Conservation (phyloP, 345 rosid species). For the Draba incana region DNA sequence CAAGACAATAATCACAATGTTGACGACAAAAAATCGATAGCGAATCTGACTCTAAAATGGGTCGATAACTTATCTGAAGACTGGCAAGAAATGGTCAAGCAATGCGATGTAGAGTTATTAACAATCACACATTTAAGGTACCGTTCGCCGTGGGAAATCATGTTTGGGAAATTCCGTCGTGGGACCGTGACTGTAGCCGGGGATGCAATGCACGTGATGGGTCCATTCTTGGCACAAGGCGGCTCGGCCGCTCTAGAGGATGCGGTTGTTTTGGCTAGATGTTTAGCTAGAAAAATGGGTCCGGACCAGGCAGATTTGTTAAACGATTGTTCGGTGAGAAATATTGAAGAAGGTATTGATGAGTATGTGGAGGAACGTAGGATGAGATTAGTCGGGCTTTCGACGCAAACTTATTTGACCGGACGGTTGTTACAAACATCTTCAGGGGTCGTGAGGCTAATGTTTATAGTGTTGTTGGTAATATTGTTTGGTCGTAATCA, state of each 20-base stretch:
- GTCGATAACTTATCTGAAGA: conserved; percentile 46
- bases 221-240: conserved; percentile 57
- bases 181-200: conserved; percentile 61
- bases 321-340: conserved; percentile 2
- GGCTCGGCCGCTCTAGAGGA: conserved; percentile 59
- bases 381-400: conserved; percentile 41
- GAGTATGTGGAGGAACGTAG: conserved; percentile 38
- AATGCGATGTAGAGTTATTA: conserved; percentile 42
- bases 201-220: conserved; percentile 60
- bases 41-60: conserved; percentile 32
- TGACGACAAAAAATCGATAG: conserved; percentile 44
- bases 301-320: conserved; percentile 21
- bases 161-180: conserved; percentile 41
- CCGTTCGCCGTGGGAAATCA: conserved; percentile 49
- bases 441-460: conserved; percentile 29
- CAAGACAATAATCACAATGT: conserved; percentile 26
- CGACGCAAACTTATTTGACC: conserved; percentile 43
- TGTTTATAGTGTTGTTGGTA: conserved; percentile 38
- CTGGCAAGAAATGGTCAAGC: conserved; percentile 47
- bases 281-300: conserved; percentile 44
- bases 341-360: conserved; percentile 45
- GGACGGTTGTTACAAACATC: conserved; percentile 36
- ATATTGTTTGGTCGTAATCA: conserved; percentile 38
- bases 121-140: conserved; percentile 49
- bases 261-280: conserved; percentile 55